These are phyloP conservation scores for Lyophyllum decastes DNA, from an alignment of 768 basidiomycete genomes.

Conservation along the genomic window DNA sequence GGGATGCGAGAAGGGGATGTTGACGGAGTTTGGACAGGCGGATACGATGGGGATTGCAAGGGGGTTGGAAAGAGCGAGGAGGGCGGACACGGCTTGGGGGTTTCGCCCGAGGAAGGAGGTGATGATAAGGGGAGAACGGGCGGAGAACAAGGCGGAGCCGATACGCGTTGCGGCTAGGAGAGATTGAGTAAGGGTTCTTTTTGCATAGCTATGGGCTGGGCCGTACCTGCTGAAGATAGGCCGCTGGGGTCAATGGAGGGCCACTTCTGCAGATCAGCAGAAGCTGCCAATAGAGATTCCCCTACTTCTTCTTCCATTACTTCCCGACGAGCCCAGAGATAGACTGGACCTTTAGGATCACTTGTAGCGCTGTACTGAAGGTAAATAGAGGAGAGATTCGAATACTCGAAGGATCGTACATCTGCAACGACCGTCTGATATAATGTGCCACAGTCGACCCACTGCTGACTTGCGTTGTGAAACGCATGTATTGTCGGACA, in stretches of 20 bases:
- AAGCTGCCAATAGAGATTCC: constrained; percentile 29
- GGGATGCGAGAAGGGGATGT: constrained; percentile 58
- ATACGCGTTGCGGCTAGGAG: constrained; percentile 39
- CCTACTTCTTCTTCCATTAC: constrained; percentile 66
- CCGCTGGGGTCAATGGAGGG: constrained; percentile 51
- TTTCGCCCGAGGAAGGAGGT: constrained; percentile 66
- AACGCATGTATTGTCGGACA: constrained; percentile 76
- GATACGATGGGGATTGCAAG: constrained; percentile 58
- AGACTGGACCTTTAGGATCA: constrained; percentile 72
- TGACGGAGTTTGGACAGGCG: constrained; percentile 50
- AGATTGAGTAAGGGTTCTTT: too few relatives aligned
- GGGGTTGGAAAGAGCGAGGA: constrained; percentile 47
- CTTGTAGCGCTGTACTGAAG: constrained; percentile 54
- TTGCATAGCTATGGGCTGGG: too few relatives aligned
- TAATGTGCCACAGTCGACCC: constrained; percentile 51
- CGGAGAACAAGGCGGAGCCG: constrained; percentile 46
- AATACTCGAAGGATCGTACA: constrained; percentile 38
- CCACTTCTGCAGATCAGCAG: constrained; percentile 42
- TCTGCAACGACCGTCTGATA: constrained; percentile 62
- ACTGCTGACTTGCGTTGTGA: constrained; percentile 58
- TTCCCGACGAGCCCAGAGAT: constrained; percentile 75
- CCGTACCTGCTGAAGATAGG: constrained; percentile 39
- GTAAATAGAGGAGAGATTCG: not conserved
- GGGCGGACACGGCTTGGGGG: constrained; percentile 41
- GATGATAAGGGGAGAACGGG: constrained; percentile 61